Conservation (phyloP, 2,329 filamentous ascomycete genomes). For the Atkinsonella texensis region DNA sequence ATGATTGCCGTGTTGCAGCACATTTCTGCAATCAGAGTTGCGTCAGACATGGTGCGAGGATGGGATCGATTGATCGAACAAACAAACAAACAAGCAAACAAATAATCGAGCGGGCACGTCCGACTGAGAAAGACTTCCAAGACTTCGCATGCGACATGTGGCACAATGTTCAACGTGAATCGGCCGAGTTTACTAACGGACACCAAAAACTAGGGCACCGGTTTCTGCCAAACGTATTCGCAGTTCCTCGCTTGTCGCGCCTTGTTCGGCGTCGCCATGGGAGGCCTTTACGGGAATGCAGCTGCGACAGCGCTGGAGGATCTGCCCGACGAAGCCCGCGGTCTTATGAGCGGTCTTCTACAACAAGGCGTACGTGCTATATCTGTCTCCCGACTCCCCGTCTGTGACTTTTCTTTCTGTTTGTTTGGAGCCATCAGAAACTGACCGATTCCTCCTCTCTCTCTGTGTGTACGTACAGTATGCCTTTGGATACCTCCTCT, state of each 20-base stretch:
- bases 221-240: constrained; percentile 54
- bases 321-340: constrained; percentile 53
- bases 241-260: constrained; percentile 65
- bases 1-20: too few species aligned
- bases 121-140: too few species aligned
- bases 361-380: constrained; percentile 48
- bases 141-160: too few species aligned
- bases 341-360: constrained; percentile 63
- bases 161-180: background rate
- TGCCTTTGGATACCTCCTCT: constrained; percentile 53
- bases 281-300: constrained; percentile 67
- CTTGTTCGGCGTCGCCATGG: constrained; percentile 73
- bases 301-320: constrained; percentile 71
- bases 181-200: background rate
- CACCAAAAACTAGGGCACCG: constrained; percentile 37
- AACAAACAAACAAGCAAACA: too few species aligned
- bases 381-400: too few species aligned
- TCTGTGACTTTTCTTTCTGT: background rate
- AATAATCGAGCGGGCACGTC: too few species aligned
- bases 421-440: background rate
- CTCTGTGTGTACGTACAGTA: too few species aligned
- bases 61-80: too few species aligned
- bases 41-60: too few species aligned
- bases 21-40: too few species aligned
- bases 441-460: too few species aligned